Evolutionary conservation across 306 rosid genomes (phyloP).

Genomic region (Prunus davidiana): DNA sequence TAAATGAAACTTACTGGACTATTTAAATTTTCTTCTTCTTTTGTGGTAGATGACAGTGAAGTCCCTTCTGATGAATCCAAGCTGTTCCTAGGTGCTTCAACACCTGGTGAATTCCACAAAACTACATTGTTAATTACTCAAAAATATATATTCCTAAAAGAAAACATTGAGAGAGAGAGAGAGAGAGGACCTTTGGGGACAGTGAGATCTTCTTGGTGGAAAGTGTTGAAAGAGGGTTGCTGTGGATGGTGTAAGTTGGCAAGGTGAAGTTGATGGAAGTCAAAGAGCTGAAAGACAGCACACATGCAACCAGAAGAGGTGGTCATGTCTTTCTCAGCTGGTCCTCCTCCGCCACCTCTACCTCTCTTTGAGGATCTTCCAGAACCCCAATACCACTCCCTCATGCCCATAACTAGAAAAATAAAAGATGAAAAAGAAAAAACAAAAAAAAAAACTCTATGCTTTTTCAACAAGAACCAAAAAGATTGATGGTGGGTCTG

Average conservation of each 20-base stretch:
- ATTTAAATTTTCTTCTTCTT: conserved; percentile 47
- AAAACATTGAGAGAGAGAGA: not conserved
- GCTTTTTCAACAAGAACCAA: not conserved
- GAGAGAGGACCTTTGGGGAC: conserved; percentile 46
- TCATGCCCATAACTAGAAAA: conserved; percentile 48
- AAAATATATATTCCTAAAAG: not conserved
- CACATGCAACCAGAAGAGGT: conserved; percentile 76
- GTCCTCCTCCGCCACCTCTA: conserved; percentile 14
- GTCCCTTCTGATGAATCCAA: conserved; percentile 52
- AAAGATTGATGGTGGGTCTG: not conserved
- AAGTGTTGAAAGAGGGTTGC: conserved; percentile 26
- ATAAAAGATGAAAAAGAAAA: not conserved
- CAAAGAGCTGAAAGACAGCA: conserved; percentile 76
- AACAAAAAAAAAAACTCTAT: not conserved
- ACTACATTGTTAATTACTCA: not conserved
- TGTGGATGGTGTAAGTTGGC: conserved; percentile 28
- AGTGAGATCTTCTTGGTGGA: conserved; percentile 16
- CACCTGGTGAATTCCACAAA: conserved; percentile 45
- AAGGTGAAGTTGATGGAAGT: conserved; percentile 64
- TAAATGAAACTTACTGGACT: conserved; percentile 52
- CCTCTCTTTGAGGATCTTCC: conserved; percentile 52
- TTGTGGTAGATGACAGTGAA: conserved; percentile 35
- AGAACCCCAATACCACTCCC: conserved; percentile 50
- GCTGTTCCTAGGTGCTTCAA: conserved; percentile 85
- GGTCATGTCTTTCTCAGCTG: conserved; percentile 23